phyloP scores from a whole-genome alignment of 1,139 yeast genomes.

The Yamadazyma dendronema region DNA sequence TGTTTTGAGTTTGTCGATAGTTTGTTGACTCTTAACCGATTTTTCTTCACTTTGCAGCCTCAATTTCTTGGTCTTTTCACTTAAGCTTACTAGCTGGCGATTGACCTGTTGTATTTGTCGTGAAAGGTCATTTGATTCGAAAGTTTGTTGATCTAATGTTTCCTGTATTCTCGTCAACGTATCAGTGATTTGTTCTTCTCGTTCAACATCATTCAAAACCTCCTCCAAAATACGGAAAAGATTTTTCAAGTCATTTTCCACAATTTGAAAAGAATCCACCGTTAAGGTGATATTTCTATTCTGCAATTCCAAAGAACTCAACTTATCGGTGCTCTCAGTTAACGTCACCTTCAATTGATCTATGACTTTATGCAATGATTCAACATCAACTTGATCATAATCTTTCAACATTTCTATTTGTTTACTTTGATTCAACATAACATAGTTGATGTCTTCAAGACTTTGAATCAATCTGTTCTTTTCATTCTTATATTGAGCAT shows the following conservation, averaged over 20 bases:
- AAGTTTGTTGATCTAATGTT: constrained; percentile 42
- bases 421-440: constrained; percentile 54
- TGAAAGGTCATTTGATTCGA: constrained; percentile 46
- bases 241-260: constrained; percentile 54
- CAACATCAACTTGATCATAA: constrained; percentile 63
- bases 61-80: constrained; percentile 53
- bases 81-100: constrained; percentile 51
- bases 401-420: constrained; percentile 60
- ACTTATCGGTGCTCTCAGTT: constrained; percentile 36
- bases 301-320: constrained; percentile 45
- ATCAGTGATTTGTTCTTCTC: constrained; percentile 43
- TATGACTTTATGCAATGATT: constrained; percentile 52
- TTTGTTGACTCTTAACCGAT: constrained; percentile 41
- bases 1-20: constrained; percentile 43
- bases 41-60: constrained; percentile 49
- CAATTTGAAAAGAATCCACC: constrained; percentile 55
- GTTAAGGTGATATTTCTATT: constrained; percentile 54
- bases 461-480: constrained; percentile 57
- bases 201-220: constrained; percentile 48
- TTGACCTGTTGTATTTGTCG: constrained; percentile 50
- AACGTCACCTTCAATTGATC: constrained; percentile 54
- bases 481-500: constrained; percentile 61
- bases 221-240: constrained; percentile 58
- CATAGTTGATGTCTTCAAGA: constrained; percentile 52
- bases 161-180: constrained; percentile 46